Evolutionary conservation across 306 rosid genomes (phyloP).

Genomic region (Malus asiatica): DNA sequence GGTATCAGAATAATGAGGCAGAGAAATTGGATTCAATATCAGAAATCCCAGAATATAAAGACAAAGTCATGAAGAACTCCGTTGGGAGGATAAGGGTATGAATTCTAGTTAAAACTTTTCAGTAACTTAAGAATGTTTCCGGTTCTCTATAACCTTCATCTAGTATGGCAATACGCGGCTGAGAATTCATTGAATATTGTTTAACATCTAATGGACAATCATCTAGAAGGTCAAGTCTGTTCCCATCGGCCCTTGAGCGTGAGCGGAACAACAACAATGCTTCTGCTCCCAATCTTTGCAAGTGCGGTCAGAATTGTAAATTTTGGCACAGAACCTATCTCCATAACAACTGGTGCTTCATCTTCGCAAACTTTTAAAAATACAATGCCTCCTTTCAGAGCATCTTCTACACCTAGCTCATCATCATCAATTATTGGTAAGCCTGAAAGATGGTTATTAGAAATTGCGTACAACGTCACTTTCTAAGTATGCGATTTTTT

Average conservation of each 20-base stretch:
- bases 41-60: too few relatives aligned
- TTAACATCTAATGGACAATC: constrained; percentile 84
- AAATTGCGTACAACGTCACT: neutral
- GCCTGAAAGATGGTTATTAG: neutral
- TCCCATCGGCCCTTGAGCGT: constrained; percentile 62
- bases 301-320: constrained; percentile 80
- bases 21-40: too few relatives aligned
- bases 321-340: constrained; percentile 84
- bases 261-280: constrained; percentile 49
- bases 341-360: too few relatives aligned
- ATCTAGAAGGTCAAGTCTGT: constrained; percentile 62
- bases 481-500: neutral
- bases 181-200: constrained; percentile 2
- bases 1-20: too few relatives aligned
- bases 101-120: too few relatives aligned
- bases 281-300: constrained; percentile 58
- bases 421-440: constrained; percentile 47
- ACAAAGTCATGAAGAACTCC: too few relatives aligned
- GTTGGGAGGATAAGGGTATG: too few relatives aligned
- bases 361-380: too few relatives aligned
- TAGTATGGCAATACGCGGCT: neutral
- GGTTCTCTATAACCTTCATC: neutral
- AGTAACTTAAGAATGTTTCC: neutral
- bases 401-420: constrained; percentile 66
- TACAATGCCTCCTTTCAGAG: constrained; percentile 43